Conservation (phyloP, 73 alveolate species). For the Tetrahymena borealis region DNA sequence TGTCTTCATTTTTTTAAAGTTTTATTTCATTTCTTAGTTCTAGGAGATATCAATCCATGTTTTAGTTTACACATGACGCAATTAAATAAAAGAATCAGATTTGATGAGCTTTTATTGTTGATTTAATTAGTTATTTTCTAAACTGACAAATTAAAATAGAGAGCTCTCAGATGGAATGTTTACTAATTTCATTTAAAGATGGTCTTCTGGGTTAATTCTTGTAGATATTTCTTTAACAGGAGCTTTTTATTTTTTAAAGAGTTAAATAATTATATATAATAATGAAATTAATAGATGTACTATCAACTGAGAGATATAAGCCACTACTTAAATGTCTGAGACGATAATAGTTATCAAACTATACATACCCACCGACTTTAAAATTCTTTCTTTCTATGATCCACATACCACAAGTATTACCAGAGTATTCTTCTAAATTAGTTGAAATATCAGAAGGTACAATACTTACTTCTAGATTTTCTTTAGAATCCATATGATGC, state of each 20-base stretch:
- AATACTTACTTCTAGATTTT: conserved; percentile 20
- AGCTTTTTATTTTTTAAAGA: neutral
- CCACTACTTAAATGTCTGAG: conserved; percentile 33
- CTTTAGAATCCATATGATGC: conserved; percentile 19
- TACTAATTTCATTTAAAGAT: conserved; percentile 3
- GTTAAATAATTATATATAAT: neutral
- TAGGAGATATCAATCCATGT: neutral
- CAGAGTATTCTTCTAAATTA: conserved; percentile 35
- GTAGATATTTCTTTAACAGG: neutral
- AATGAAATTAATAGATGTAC: neutral
- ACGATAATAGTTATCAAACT: conserved; percentile 29
- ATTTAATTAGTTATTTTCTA: neutral
- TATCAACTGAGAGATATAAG: conserved; percentile 21
- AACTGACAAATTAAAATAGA: conserved; percentile 12
- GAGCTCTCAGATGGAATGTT: conserved; percentile 11
- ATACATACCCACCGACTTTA: conserved; percentile 31
- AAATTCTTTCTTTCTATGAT: conserved; percentile 25
- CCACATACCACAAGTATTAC: conserved; percentile 45
- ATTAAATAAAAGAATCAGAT: neutral
- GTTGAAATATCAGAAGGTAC: conserved; percentile 4
- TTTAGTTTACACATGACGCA: neutral
- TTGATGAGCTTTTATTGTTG: neutral
- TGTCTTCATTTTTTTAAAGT: neutral
- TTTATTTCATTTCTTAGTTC: neutral
- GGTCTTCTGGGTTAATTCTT: neutral